Evolutionary conservation across 306 rosid genomes (phyloP).

Genomic region (Vigna unguiculata): DNA sequence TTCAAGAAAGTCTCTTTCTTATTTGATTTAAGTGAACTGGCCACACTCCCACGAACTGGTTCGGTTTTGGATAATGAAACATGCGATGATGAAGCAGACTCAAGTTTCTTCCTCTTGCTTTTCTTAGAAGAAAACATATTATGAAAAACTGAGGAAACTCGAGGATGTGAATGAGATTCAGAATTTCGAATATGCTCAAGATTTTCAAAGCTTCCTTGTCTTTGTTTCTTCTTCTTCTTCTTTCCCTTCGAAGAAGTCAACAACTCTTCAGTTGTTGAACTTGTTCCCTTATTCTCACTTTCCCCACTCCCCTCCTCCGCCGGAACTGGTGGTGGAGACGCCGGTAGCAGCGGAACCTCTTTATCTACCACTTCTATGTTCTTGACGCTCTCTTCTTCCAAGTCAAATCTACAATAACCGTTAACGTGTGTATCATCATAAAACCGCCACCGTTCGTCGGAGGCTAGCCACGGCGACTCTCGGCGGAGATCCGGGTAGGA

Average conservation of each 20-base stretch:
- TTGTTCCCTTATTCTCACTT: constrained; percentile 48
- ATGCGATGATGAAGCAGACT: constrained; percentile 34
- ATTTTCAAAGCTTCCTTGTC: constrained; percentile 67
- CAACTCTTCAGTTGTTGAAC: constrained; percentile 68
- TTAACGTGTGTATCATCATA: constrained; percentile 66
- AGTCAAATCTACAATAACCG: constrained; percentile 42
- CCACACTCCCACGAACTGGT: constrained; percentile 30
- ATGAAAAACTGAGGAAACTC: constrained; percentile 61
- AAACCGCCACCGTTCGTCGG: constrained; percentile 71
- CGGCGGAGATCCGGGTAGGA: constrained; percentile 93
- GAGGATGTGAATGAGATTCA: constrained; percentile 45
- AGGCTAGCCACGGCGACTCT: constrained; percentile 56
- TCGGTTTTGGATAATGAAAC: constrained; percentile 53
- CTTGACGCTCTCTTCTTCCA: constrained; percentile 39
- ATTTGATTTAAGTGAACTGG: constrained; percentile 36
- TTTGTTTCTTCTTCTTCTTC: constrained; percentile 76
- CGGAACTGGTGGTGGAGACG: background rate
- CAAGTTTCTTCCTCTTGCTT: constrained; percentile 53
- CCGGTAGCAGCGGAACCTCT: constrained; percentile 35
- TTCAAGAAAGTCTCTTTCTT: constrained; percentile 47
- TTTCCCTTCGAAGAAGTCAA: constrained; percentile 55
- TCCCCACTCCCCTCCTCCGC: background rate
- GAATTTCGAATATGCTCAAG: constrained; percentile 45
- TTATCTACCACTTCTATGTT: constrained; percentile 42
- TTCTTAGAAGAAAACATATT: constrained; percentile 62